Evolutionary conservation across 2,329 filamentous ascomycete species (phyloP), one percentile per base, ranked within the genome.

Genomic region (Xylaria sp.): DNA sequence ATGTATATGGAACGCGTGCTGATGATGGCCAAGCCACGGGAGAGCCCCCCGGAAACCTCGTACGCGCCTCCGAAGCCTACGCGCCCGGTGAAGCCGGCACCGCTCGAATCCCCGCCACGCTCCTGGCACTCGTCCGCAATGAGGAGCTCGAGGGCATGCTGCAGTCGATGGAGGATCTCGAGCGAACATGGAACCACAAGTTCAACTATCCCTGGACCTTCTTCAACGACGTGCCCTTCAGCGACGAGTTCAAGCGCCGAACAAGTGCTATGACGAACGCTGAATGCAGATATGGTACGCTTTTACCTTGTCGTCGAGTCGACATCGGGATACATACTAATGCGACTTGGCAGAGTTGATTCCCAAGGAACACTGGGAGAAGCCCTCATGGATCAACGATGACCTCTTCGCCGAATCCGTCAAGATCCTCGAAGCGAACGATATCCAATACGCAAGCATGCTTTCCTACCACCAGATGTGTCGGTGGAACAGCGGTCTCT

Each of bases 131-230:
- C 44, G 94, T 99, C 58, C 88, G 94, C 63, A 99, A 99, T 71
- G 86, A 90, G 72, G 94, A 99, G 78, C 78, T 97, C 34, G 77
- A 85, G 19, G 90, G 88, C 52, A 89, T 99, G 80, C 79, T 97
- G 30, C 84, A 88, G 71, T 91, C 92, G 30, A 99, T 99, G 91
- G 76, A 77, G 58, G 93, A 99, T 71, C 81, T 99, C 61, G 94
- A 99, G 77, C 80, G 89, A 66, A 97, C 93, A 0, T 99, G 92
- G 92, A 99, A 99, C 71, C 81, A 85, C 80, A 99, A 99, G 73
- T 99, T 97, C 84, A 99, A 99, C 79, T 99, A 99, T 72, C 94
- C 94, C 0, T 99, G 94, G 91, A 97, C 92, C 7, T 99, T 99
- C 75, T 95, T 99, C 82, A 99, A 99, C 76, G 93, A 99, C 71